phyloP scores from a whole-genome alignment of 2,329 filamentous ascomycete genomes.

The Ophiostoma perfectum region DNA sequence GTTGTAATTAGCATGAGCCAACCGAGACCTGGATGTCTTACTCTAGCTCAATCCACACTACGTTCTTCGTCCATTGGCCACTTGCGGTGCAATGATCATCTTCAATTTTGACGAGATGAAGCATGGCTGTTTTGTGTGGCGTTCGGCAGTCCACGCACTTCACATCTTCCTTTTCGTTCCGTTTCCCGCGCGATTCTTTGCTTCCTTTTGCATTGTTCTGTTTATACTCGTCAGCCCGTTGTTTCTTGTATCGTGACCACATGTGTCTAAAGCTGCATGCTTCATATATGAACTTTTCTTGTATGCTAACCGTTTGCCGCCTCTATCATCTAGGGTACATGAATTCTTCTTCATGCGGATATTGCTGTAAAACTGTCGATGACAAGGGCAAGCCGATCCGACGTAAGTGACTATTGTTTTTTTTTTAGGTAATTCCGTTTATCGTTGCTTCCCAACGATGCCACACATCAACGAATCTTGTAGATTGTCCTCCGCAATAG shows the following conservation, averaged over 20 bases:
- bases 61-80: background rate
- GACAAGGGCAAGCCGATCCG: background rate
- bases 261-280: background rate
- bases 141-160: background rate
- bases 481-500: no score
- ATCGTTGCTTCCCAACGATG: no score
- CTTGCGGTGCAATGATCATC: background rate
- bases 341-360: constrained; percentile 8
- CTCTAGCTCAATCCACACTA: background rate
- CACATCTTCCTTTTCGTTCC: background rate
- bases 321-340: background rate
- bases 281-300: background rate
- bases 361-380: background rate
- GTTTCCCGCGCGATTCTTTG: background rate
- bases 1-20: background rate
- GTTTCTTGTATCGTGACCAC: constrained; percentile 7
- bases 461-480: no score
- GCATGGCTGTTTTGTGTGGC: background rate
- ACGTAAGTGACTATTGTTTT: background rate
- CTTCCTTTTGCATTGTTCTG: background rate
- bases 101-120: background rate
- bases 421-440: no score
- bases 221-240: background rate
- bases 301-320: constrained; percentile 9
- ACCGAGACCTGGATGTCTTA: background rate